Percentiles rank a stretch among this genome's conserved stretches.
These are phyloP conservation scores for Clarireedia homoeocarpa DNA, from an alignment of 2,329 filamentous ascomycete genomes.

Conservation along the genomic window DNA sequence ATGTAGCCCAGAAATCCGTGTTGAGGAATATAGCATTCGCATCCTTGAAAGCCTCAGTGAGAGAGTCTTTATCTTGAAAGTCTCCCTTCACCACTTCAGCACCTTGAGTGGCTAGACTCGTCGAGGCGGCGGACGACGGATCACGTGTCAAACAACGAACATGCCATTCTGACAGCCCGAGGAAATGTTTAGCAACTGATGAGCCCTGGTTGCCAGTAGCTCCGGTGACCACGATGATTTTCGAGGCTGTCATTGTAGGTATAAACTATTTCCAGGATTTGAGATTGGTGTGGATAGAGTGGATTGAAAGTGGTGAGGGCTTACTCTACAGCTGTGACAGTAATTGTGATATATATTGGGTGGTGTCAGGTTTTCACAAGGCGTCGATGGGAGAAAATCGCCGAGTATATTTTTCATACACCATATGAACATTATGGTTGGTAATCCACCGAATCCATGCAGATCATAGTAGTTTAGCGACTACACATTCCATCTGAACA, in stretches of 20 bases:
- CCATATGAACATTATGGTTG: too few species aligned
- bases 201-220: slow-evolving; percentile 55
- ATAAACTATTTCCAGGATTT: slow-evolving; percentile 16
- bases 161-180: slow-evolving; percentile 21
- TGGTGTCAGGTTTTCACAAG: too few species aligned
- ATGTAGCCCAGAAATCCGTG: slow-evolving; percentile 23
- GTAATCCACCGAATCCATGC: too few species aligned
- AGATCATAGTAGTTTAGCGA: too few species aligned
- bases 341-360: too few species aligned
- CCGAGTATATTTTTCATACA: too few species aligned
- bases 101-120: slow-evolving; percentile 14
- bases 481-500: too few species aligned
- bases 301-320: too few species aligned
- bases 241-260: slow-evolving; percentile 10
- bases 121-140: slow-evolving; percentile 13
- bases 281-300: too few species aligned
- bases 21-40: slow-evolving; percentile 25
- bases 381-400: too few species aligned
- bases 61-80: slow-evolving; percentile 16
- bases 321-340: too few species aligned
- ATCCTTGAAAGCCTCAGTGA: slow-evolving; percentile 19
- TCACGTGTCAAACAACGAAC: slow-evolving; percentile 22
- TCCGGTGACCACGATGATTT: slow-evolving; percentile 48
- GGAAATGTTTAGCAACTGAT: slow-evolving; percentile 37
- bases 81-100: slow-evolving; percentile 25